Evolutionary conservation across 2,329 filamentous ascomycete species (phyloP), one percentile per base, ranked within the genome.

Genomic region (Colletotrichum ledebouriae): DNA sequence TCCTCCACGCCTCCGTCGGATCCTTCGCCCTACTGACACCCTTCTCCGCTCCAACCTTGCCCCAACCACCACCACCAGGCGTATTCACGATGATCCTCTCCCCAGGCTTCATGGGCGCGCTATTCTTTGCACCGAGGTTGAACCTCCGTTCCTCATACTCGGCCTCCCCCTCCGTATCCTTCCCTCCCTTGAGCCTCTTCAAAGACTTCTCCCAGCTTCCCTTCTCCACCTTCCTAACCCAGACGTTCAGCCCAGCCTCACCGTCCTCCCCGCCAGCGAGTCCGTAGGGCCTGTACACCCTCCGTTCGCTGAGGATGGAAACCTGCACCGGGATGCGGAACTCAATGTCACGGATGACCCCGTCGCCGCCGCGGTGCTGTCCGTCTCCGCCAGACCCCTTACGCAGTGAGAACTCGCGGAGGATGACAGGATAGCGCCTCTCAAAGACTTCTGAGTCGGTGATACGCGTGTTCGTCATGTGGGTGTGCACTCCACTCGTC

Each of bases 241-340:
- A 98, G 52, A 97, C 82, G 73, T 98, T 98, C 70, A 94, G 81
- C 0, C 95, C 95, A 58, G 92, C 91, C 73, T 88, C 81, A 0
- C 89, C 95, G 70, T 95, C 91, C 64, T 90, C 90, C 3, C 95
- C 95, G 0, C 95, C 95, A 22, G 89, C 90, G 67, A 98, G 84
- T 0, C 95, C 94, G 72, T 94, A 97, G 1, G 81, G 93, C 52
- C 87, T 87, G 73, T 93, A 92, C 0, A 94, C 92, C n/a, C 93
- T 82, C 12, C 93, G 78, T 78, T 96, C 93, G 44, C 89, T 92
- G 9, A 96, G 81, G 52, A 96, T 95, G 1, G 88, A 92, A 9
- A 93, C 91, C 75, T 93, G 90, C 3, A 95, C 87, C 0, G 91
- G 90, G 60, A 92, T 90, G 6, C 92, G 84, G 76, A 94, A 94